phyloP scores from a whole-genome alignment of 1,284 basidiomycete genomes.

The Stygiomarasmius scandens region DNA sequence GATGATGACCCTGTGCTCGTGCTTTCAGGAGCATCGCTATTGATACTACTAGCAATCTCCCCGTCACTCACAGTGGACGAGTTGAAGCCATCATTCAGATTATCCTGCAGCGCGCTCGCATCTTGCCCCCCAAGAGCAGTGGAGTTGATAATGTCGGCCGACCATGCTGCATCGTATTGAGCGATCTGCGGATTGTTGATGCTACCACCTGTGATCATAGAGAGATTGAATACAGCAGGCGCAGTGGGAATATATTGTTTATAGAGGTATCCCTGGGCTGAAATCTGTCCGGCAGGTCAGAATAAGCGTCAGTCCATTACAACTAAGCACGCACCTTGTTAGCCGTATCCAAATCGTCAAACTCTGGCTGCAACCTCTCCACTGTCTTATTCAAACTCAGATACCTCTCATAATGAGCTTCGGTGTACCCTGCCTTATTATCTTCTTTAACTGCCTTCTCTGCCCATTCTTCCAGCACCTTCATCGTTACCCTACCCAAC shows the following conservation, averaged over 20 bases:
- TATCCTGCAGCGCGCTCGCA: neutral
- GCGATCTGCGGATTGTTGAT: neutral
- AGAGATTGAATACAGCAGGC: constrained; percentile 10
- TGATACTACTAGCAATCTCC: constrained; percentile 5
- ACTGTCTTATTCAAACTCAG: constrained; percentile 3
- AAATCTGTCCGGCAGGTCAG: neutral
- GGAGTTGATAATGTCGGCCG: constrained; percentile 9
- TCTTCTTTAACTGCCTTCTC: neutral
- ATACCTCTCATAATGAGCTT: constrained; percentile 4
- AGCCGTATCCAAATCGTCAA: constrained; percentile 5
- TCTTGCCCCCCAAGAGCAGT: neutral
- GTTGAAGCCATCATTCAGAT: constrained; percentile 4
- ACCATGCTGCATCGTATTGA: constrained; percentile 6
- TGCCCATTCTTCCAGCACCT: constrained; percentile 6
- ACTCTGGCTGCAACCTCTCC: neutral
- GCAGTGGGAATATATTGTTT: neutral
- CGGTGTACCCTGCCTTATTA: neutral
- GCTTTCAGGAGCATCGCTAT: constrained; percentile 3
- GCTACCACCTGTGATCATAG: constrained; percentile 8
- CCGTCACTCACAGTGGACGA: neutral
- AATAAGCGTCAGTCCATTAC: neutral
- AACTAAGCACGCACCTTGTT: constrained; percentile 2
- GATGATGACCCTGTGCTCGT: neutral
- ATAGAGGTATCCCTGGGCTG: constrained; percentile 5
- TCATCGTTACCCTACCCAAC: neutral